A percentile compares a stretch with the other conserved stretches of the same genome.
phyloP scores from a whole-genome alignment of 352 stramenopile genomes.

The Phytophthora vignae region DNA sequence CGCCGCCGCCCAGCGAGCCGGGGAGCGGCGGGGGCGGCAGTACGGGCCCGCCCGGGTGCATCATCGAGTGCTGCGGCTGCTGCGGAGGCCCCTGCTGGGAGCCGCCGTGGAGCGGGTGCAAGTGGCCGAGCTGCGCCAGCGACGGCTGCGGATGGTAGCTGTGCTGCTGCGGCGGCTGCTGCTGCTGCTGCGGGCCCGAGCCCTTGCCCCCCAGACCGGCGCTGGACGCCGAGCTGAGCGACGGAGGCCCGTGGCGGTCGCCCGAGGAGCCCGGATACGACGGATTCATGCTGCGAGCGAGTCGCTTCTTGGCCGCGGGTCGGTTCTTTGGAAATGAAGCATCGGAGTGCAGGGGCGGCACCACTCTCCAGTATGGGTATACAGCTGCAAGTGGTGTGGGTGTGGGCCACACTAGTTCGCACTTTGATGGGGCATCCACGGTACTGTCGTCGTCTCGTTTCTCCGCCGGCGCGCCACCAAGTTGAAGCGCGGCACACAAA shows the following conservation, averaged over 20 bases:
- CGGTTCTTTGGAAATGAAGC: slow-evolving; percentile 28
- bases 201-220: slow-evolving; percentile 48
- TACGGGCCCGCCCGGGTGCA: slow-evolving; percentile 66
- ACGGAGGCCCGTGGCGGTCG: slow-evolving; percentile 65
- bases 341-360: no score
- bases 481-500: no score
- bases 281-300: slow-evolving; percentile 62
- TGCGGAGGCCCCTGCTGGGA: slow-evolving; percentile 36
- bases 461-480: no score
- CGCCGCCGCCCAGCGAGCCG: slow-evolving; percentile 55
- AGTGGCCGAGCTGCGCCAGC: slow-evolving; percentile 69
- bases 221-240: slow-evolving; percentile 43
- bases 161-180: slow-evolving; percentile 42
- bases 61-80: slow-evolving; percentile 46
- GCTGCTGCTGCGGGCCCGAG: slow-evolving; percentile 28
- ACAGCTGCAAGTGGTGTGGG: no score
- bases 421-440: no score
- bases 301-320: slow-evolving; percentile 23
- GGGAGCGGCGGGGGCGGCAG: slow-evolving; percentile 71
- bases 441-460: no score
- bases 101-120: slow-evolving; percentile 79
- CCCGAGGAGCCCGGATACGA: slow-evolving; percentile 78
- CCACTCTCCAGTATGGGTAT: slow-evolving; percentile 1
- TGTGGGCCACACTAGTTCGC: neutral
- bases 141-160: slow-evolving; percentile 75